Percentiles rank a stretch among this genome's conserved stretches.
phyloP scores from a whole-genome alignment of 2,329 filamentous ascomycete species.

The Ophiostoma sp. region DNA sequence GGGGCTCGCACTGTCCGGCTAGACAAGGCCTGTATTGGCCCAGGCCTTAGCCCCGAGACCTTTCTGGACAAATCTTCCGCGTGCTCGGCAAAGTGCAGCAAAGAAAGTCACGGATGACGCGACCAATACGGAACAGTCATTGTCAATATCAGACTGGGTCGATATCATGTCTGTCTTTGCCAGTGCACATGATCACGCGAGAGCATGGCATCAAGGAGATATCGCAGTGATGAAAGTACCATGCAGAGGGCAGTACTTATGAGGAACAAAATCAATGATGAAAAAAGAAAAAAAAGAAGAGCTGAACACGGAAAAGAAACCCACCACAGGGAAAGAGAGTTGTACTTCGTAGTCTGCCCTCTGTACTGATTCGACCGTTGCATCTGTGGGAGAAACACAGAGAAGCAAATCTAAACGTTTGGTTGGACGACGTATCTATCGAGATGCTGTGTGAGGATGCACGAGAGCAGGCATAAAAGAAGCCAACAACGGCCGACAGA shows the following conservation, averaged over 20 bases:
- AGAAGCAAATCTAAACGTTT: background rate
- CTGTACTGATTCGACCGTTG: background rate
- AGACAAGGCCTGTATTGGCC: background rate
- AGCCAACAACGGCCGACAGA: background rate
- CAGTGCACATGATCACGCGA: background rate
- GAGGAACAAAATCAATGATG: background rate
- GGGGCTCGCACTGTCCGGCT: slow-evolving; percentile 8
- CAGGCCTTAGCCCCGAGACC: background rate
- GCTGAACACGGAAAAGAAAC: background rate
- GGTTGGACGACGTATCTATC: background rate
- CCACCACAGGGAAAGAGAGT: background rate
- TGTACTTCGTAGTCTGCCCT: background rate
- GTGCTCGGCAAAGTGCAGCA: background rate
- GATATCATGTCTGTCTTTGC: background rate
- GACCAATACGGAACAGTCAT: background rate
- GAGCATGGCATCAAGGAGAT: background rate
- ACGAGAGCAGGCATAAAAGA: background rate
- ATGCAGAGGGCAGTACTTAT: background rate
- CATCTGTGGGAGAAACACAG: background rate
- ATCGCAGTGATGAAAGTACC: background rate
- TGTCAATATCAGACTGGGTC: background rate
- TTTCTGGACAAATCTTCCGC: background rate
- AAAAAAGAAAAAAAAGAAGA: background rate
- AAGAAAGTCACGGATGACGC: background rate
- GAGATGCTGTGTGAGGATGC: background rate